Evolutionary conservation across 306 rosid species (phyloP), one percentile per base, ranked within the genome.

Genomic region (Sophora flavescens): DNA sequence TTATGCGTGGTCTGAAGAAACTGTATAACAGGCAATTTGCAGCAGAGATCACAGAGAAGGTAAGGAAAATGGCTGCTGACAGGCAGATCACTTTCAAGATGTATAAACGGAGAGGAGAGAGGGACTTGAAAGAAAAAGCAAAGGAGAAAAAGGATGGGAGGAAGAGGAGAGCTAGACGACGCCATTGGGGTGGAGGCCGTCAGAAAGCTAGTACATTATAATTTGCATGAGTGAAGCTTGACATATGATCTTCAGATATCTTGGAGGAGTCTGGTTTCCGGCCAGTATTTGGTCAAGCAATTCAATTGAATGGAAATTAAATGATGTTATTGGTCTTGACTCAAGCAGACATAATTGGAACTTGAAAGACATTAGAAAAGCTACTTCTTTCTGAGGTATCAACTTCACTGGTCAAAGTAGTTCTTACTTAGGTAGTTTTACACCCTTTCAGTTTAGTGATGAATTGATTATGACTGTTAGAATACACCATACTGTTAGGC

Each of bases 51-150:
- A 85, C 93, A 0, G 95, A 93, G 81, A 93, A 91, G 86, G 97
- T 86, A 58, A 89, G 93, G 87, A 84, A 89, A 90, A 91, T 93
- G 98, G 98, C 96, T 54, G 98, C 87, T 69, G 91, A 88, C 65
- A 89, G 90, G 81, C 74, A 89, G 53, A 76, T 89, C 75, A 93
- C 87, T 74, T 93, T 89, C 81, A 91, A 93, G 88, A 91, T 91
- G 98, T 93, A 93, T 60, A 88, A 93, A 80, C 80, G 93, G 58
- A 80, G 96, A 33, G 95, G 96, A 8, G 95, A 87, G 81, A 84
- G 90, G 81, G 98, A 90, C 70, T 76, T 91, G 80, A 91, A 85
- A 60, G 96, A 91, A 65, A 89, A 89, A 72, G 89, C 4, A 5
- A 93, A 87, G 85, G 90, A 73, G 75, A 85, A 80, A 75, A 73